These are phyloP conservation scores for Copromyces sp. DNA, from an alignment of 495 filamentous ascomycete genomes.

Conservation along the genomic window DNA sequence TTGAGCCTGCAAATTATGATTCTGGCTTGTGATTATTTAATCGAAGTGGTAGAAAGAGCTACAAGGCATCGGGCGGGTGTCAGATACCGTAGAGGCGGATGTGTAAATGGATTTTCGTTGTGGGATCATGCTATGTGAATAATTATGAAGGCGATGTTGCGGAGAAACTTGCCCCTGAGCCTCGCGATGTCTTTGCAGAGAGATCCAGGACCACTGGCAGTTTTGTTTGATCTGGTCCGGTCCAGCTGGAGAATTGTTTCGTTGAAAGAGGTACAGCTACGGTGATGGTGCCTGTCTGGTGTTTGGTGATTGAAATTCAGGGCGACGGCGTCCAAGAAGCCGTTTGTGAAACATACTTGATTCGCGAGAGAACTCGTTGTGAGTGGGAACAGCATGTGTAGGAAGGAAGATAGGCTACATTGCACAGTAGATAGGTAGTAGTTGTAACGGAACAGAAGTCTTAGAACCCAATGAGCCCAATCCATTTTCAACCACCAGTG, in stretches of 20 bases:
- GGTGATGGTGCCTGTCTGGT: background rate
- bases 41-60: background rate
- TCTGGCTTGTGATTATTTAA: too few species aligned
- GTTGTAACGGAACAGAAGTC: background rate
- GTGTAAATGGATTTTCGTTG: background rate
- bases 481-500: background rate
- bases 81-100: background rate
- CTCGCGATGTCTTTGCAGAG: background rate
- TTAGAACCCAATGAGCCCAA: background rate
- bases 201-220: background rate
- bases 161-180: background rate
- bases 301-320: background rate
- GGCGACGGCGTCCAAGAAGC: background rate
- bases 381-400: background rate
- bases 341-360: background rate
- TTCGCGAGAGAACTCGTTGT: background rate
- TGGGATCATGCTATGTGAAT: background rate
- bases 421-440: background rate
- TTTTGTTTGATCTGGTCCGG: background rate
- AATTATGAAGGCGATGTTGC: background rate
- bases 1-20: too few species aligned
- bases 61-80: too few species aligned
- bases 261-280: background rate
- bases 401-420: background rate
- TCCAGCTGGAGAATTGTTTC: background rate